phyloP scores from a whole-genome alignment of 345 rosid genomes.

The Euphorbia peplus region DNA sequence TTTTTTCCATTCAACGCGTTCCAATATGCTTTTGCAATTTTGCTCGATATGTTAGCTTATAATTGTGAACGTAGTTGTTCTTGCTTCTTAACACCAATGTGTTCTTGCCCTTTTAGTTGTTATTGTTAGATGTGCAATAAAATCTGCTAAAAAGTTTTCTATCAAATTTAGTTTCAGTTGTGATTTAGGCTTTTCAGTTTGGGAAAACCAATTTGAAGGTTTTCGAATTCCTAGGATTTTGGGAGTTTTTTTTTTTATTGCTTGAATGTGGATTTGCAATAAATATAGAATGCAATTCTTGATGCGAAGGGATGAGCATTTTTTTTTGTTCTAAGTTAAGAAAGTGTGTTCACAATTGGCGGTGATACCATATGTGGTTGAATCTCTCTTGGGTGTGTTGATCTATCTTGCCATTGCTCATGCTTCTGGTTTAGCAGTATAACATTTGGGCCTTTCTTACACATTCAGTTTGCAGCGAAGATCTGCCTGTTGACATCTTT shows the following conservation, averaged over 20 bases:
- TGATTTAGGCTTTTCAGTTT: neutral
- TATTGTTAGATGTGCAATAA: neutral
- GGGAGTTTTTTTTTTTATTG: neutral
- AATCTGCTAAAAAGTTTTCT: neutral
- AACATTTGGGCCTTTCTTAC: constrained; percentile 11
- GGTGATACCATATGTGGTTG: neutral
- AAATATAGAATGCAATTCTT: neutral
- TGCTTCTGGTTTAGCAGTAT: neutral
- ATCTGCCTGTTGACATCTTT: constrained; percentile 93
- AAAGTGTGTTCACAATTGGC: no score
- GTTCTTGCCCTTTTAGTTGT: neutral
- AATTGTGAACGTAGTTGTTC: neutral
- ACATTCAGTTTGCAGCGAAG: constrained; percentile 82
- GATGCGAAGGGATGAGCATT: neutral
- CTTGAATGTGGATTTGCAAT: neutral
- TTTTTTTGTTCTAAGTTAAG: no score
- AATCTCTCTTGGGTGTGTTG: constrained; percentile 13
- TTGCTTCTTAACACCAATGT: neutral
- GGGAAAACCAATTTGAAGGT: neutral
- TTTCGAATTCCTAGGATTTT: neutral
- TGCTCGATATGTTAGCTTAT: no score
- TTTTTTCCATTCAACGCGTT: constrained; percentile 9
- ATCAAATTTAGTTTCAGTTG: neutral
- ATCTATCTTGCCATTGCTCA: neutral
- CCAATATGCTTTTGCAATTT: no score